Evolutionary conservation across 164 flowering plant species (phyloP).

Genomic region (Aristolochia fimbriata): DNA sequence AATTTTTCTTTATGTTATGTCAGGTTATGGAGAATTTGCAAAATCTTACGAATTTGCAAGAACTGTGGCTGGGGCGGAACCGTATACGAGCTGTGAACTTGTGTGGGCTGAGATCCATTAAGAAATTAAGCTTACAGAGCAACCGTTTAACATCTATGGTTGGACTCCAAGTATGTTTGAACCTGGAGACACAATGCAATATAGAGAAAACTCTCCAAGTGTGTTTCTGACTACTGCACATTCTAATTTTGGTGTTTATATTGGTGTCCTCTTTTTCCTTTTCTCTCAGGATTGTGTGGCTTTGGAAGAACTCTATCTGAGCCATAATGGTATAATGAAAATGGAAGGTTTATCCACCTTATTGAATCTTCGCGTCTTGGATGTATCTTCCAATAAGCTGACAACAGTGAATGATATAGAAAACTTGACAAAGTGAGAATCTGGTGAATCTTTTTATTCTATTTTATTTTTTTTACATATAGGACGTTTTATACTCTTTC

Average conservation of each 20-base stretch:
- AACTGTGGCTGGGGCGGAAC: conserved; percentile 92
- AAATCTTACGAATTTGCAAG: conserved; percentile 57
- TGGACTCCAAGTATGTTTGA: conserved; percentile 65
- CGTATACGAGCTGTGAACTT: conserved; percentile 69
- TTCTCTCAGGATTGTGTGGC: conserved; percentile 70
- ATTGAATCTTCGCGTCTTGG: conserved; percentile 74
- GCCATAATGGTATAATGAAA: conserved; percentile 92
- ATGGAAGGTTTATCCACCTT: conserved; percentile 87
- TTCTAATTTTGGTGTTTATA: not conserved
- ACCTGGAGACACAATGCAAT: not conserved
- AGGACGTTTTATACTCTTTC: not conserved
- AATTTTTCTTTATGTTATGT: not conserved
- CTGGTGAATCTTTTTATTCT: not conserved
- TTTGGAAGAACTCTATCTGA: conserved; percentile 86
- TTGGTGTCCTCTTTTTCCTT: not conserved
- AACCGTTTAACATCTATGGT: conserved; percentile 85
- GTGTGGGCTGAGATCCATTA: conserved; percentile 74
- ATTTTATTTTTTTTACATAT: too few species aligned
- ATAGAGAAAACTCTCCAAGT: not conserved
- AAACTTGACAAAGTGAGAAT: conserved; percentile 44
- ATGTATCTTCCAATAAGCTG: conserved; percentile 83
- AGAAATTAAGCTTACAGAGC: conserved; percentile 91
- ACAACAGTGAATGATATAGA: conserved; percentile 60
- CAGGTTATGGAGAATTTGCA: conserved; percentile 92
- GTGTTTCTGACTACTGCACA: not conserved